These are phyloP conservation scores for Hanseniaspora hatyaiensis DNA, from an alignment of 805 yeast species.

Conservation along the genomic window DNA sequence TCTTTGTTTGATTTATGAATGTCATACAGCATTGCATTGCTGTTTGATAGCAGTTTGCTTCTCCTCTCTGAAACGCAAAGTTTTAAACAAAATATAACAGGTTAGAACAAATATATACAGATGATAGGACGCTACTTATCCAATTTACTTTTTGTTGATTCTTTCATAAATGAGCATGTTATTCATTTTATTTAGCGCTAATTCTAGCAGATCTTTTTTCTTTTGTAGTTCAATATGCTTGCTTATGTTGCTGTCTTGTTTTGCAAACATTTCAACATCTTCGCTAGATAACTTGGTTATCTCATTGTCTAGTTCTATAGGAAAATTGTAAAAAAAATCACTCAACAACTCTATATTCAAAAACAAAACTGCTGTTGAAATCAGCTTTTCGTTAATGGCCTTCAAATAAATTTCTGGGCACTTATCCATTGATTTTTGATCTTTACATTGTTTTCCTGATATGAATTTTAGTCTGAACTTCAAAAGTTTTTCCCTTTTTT, in stretches of 20 bases:
- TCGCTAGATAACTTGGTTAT: slow-evolving; percentile 54
- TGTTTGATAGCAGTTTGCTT: no score
- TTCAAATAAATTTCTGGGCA: slow-evolving; percentile 93
- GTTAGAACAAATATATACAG: background rate
- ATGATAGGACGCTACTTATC: background rate
- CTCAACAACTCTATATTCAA: slow-evolving; percentile 85
- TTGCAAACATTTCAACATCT: slow-evolving; percentile 79
- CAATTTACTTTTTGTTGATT: slow-evolving; percentile 24
- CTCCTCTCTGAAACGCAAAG: no score
- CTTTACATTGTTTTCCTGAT: slow-evolving; percentile 57
- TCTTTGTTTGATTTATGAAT: no score
- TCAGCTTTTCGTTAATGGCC: slow-evolving; percentile 80
- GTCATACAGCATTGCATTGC: no score
- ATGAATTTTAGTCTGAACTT: slow-evolving; percentile 66
- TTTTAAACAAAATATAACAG: no score
- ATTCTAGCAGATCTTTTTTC: slow-evolving; percentile 74
- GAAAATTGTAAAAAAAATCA: slow-evolving; percentile 92
- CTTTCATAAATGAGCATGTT: slow-evolving; percentile 33
- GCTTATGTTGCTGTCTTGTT: slow-evolving; percentile 84
- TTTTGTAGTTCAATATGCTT: slow-evolving; percentile 88
- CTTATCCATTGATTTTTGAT: slow-evolving; percentile 68
- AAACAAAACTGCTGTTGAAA: slow-evolving; percentile 85
- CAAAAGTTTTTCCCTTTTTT: slow-evolving; percentile 58
- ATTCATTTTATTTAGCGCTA: slow-evolving; percentile 77
- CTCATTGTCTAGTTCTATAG: slow-evolving; percentile 76